Base-by-base conservation (phyloP, 2,329 filamentous ascomycete species). In the Cytospora piceicola region DNA sequence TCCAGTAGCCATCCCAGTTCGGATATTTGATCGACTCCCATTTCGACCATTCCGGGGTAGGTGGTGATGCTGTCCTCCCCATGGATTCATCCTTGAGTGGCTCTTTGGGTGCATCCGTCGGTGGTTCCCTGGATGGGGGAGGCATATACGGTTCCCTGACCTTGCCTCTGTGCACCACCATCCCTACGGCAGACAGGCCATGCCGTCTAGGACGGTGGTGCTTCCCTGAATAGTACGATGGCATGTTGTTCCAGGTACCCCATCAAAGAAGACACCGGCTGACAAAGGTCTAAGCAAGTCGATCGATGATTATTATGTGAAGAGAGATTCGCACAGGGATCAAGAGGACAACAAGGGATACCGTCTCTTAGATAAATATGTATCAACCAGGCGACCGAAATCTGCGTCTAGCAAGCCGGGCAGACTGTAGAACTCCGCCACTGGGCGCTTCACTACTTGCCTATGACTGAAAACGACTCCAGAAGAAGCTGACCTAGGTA, bases 1-100 rank as follows among this genome's bases (percentile, higher is more conserved):
- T 64, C 66, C 66, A 67, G 39, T 65, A 56, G 24, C 66, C 66
- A 15, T 67, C 66, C 63, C 66, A 68, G 2, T 32, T 29, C 12
- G 55, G 22, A 7, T 34, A 54, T 5, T 61, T 42, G 29, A 66
- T 34, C 17, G 56, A 46, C 52, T 63, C 30, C 66, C 66, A 68
- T 20, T 66, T 30, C 22, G 66, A 66, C 63, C 66, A 68, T 20
- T 46, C 36, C 39, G 52, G 51, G 24, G 52, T 27, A 30, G 62
- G 58, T 20, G 59, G 53, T 2, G 56, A 20, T 22, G 22, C 42
- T 14, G 22, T 22, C 15, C 42, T 32, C 12, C 58, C 57, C 30
- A 51, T 57, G 61, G 60, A 14, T 6, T 34, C 53, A 30, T 49
- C 36, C 15, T 51, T 51, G 14, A n/a, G 29, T 46, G 46, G 52